These are phyloP conservation scores for Fragaria nilgerrensis DNA, from an alignment of 306 rosid genomes.

Conservation along the genomic window DNA sequence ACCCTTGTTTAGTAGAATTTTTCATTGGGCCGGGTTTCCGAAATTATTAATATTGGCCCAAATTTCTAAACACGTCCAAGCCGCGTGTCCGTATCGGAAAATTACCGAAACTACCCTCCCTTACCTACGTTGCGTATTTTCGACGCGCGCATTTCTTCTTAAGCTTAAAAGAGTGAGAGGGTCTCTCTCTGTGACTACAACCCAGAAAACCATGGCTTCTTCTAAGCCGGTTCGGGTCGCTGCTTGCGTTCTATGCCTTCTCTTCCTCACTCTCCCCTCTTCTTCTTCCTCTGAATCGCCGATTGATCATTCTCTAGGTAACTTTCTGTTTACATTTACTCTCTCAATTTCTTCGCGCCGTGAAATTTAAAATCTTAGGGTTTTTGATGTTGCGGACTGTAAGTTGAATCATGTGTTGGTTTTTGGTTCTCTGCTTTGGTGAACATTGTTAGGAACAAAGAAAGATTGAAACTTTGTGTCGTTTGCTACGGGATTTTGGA, in stretches of 20 bases:
- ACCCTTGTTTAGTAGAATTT: no score
- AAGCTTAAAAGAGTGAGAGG: neutral
- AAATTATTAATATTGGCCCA: neutral
- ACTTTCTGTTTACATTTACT: slow-evolving; percentile 26
- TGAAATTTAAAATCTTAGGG: slow-evolving; percentile 8
- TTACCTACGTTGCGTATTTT: slow-evolving; percentile 24
- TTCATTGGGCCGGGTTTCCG: no score
- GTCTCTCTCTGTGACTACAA: neutral
- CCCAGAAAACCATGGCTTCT: slow-evolving; percentile 29
- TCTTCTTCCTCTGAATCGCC: slow-evolving; percentile 23
- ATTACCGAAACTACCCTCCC: slow-evolving; percentile 32
- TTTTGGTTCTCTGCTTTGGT: neutral
- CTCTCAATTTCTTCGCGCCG: neutral
- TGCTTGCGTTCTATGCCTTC: slow-evolving; percentile 28
- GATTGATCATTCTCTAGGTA: slow-evolving; percentile 44
- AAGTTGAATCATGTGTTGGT: neutral
- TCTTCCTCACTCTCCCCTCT: slow-evolving; percentile 18
- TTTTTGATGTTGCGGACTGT: neutral
- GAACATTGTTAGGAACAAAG: neutral
- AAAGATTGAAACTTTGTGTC: neutral
- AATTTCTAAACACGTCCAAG: neutral
- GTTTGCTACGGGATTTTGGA: neutral
- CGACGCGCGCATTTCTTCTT: slow-evolving; percentile 36
- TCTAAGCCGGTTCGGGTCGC: slow-evolving; percentile 16
- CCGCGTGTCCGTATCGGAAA: neutral